phyloP scores from a whole-genome alignment of 345 rosid species.

The Eucalyptus shirleyi region DNA sequence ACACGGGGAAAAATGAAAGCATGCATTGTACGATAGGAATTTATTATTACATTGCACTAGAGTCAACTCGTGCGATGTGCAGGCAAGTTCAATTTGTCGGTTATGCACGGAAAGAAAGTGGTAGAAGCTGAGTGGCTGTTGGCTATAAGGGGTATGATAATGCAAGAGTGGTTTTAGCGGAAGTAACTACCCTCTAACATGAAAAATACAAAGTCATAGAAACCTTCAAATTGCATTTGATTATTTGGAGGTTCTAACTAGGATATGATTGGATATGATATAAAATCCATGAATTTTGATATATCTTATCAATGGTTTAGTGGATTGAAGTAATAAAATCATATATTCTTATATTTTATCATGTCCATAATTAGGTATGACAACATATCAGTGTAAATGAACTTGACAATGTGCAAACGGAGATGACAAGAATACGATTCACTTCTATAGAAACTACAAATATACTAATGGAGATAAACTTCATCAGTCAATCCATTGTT shows the following conservation, averaged over 20 bases:
- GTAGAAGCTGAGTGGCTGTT: background rate
- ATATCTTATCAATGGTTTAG: too few relatives aligned
- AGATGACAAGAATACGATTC: too few relatives aligned
- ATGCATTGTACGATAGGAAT: background rate
- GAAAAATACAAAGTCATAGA: background rate
- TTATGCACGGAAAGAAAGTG: background rate
- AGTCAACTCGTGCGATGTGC: background rate
- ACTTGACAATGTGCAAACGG: background rate
- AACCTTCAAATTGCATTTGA: too few relatives aligned
- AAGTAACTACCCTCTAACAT: background rate
- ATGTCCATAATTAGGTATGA: background rate
- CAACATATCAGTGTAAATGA: background rate
- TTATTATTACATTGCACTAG: background rate
- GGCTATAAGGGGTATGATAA: background rate
- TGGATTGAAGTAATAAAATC: background rate
- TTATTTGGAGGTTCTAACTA: too few relatives aligned
- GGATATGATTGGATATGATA: too few relatives aligned
- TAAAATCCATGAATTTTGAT: too few relatives aligned
- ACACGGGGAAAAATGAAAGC: background rate
- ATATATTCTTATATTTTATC: too few relatives aligned
- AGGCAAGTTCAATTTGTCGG: too few relatives aligned
- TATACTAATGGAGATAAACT: background rate
- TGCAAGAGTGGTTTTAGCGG: background rate
- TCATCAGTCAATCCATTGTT: too few relatives aligned
- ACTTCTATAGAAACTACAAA: background rate